phyloP scores from a whole-genome alignment of 768 basidiomycete species.

The Lactifluus volemus region DNA sequence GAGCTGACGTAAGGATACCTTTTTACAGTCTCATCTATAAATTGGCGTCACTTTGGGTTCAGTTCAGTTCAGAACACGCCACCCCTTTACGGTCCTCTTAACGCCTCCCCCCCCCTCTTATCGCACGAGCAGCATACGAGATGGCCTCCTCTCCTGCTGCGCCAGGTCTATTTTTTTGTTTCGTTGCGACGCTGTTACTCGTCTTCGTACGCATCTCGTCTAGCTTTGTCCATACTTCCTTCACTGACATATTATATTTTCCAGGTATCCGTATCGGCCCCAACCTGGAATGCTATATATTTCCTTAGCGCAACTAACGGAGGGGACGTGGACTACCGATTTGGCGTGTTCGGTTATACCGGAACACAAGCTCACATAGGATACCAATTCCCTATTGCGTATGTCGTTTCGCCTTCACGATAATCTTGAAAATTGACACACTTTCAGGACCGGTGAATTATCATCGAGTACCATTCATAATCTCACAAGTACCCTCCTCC shows the following conservation, averaged over 20 bases:
- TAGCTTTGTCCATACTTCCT: background rate
- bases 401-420: conserved; percentile 20
- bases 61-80: background rate
- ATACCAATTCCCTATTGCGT: conserved; percentile 48
- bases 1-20: background rate
- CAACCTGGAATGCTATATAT: conserved; percentile 63
- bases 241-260: background rate
- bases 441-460: conserved; percentile 34
- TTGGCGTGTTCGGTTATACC: conserved; percentile 75
- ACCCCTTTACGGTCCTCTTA: background rate
- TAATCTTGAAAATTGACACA: background rate
- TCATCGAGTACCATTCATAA: conserved; percentile 51
- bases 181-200: conserved; percentile 61
- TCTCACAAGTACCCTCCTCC: conserved; percentile 64
- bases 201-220: conserved; percentile 46
- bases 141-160: conserved; percentile 53
- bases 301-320: conserved; percentile 50
- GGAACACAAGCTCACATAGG: conserved; percentile 48
- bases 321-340: conserved; percentile 33
- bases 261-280: conserved; percentile 62
- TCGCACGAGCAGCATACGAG: background rate
- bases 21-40: background rate
- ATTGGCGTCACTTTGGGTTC: background rate
- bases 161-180: conserved; percentile 65
- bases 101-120: background rate